Evolutionary conservation across 441 rosid species (phyloP).

Genomic region (Flueggea neowawraea): DNA sequence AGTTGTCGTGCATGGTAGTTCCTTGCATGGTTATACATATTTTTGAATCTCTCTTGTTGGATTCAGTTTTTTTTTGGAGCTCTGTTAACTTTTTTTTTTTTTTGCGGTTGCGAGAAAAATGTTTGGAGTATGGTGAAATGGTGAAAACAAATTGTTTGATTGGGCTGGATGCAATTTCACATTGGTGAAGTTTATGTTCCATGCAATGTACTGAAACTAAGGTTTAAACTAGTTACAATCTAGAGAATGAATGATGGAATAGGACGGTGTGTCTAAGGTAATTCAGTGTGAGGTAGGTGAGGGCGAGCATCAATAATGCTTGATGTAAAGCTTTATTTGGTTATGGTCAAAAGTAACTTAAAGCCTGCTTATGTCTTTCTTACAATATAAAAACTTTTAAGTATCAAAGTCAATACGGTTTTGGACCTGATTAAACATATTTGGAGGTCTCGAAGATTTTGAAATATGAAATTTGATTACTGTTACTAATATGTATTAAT

Average conservation of each 20-base stretch:
- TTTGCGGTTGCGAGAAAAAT: constrained; percentile 1
- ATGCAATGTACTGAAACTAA: background rate
- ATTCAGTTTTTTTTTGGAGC: background rate
- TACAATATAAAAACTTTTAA: too few species aligned
- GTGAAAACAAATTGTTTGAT: background rate
- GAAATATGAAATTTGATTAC: background rate
- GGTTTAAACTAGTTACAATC: too few species aligned
- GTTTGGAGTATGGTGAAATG: background rate
- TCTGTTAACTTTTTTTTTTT: background rate
- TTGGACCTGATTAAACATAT: background rate
- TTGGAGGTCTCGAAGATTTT: background rate
- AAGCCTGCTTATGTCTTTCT: background rate
- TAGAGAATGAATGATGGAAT: background rate
- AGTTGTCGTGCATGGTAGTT: background rate
- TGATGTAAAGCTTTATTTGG: background rate
- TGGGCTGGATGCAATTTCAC: background rate
- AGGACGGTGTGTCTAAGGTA: background rate
- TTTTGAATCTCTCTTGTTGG: background rate
- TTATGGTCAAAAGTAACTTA: too few species aligned
- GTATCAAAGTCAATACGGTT: background rate
- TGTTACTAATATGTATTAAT: background rate
- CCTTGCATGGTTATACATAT: background rate
- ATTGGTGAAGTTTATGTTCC: background rate
- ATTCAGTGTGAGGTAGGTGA: background rate
- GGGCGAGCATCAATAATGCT: background rate